A percentile compares a stretch with the other conserved stretches of the same genome.
phyloP scores from a whole-genome alignment of 306 rosid genomes.

The Sicyos baderoa region DNA sequence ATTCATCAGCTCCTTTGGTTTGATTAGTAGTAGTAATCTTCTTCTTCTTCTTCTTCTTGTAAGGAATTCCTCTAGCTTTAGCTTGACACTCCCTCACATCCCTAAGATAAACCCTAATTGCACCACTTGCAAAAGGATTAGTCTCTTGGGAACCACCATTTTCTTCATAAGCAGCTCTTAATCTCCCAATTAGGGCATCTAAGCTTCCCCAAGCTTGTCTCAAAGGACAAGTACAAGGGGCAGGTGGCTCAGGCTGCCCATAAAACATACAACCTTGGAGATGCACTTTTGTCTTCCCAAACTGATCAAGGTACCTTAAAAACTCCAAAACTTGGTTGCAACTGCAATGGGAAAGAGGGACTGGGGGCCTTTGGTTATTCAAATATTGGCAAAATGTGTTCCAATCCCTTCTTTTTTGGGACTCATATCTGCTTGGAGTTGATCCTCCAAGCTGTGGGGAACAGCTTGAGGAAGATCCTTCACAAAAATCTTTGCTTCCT shows the following conservation, averaged over 20 bases:
- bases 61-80: conserved; percentile 91
- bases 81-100: conserved; percentile 91
- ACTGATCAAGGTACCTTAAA: conserved; percentile 79
- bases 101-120: conserved; percentile 72
- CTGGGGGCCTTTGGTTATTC: conserved; percentile 82
- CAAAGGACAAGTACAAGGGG: conserved; percentile 88
- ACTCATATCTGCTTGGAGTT: conserved; percentile 83
- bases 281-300: conserved; percentile 95
- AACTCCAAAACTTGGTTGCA: conserved; percentile 81
- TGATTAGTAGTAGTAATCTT: too few relatives aligned
- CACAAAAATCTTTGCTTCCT: conserved; percentile 45
- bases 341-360: conserved; percentile 67
- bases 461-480: conserved; percentile 43
- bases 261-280: conserved; percentile 78
- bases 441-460: conserved; percentile 25
- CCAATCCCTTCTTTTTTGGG: conserved; percentile 94
- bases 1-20: too few relatives aligned
- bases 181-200: conserved; percentile 88
- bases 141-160: conserved; percentile 70
- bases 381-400: conserved; percentile 91
- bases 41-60: conserved; percentile 96
- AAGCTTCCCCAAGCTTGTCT: conserved; percentile 96
- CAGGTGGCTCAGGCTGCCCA: conserved; percentile 93
- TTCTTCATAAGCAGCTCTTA: conserved; percentile 95
- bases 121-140: conserved; percentile 75